These are phyloP conservation scores for Metarhizium anisopliae DNA, from an alignment of 2,329 filamentous ascomycete genomes.

Conservation along the genomic window DNA sequence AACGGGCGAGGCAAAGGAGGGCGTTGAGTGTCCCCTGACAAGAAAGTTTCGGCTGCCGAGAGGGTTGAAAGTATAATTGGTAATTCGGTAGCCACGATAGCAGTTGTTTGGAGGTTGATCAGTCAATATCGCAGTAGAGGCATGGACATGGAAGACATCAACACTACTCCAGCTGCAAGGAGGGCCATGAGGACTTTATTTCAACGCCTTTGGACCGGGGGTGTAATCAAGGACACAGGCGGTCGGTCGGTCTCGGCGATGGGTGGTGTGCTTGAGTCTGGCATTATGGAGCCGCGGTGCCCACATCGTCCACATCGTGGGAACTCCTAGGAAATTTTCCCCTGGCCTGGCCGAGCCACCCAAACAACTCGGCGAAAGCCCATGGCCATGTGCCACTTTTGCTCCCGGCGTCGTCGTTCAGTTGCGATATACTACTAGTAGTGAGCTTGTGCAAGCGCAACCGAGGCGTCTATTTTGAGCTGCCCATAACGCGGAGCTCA, in stretches of 20 bases:
- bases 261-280: constrained; percentile 2
- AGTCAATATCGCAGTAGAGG: background rate
- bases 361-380: background rate
- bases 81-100: background rate
- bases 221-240: background rate
- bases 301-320: constrained; percentile 9
- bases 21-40: background rate
- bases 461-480: background rate
- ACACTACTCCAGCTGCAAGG: background rate
- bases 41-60: background rate
- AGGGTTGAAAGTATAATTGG: background rate
- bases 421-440: too few relatives aligned
- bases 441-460: background rate
- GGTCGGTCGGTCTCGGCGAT: constrained; percentile 5
- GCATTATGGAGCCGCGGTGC: constrained; percentile 6
- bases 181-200: background rate
- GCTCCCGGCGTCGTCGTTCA: too few relatives aligned
- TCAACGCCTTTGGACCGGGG: background rate
- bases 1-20: background rate
- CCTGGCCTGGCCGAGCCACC: constrained; percentile 8
- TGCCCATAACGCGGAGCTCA: background rate
- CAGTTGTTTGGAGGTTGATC: background rate
- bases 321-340: constrained; percentile 6
- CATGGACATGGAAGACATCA: background rate
- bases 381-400: constrained; percentile 3